Evolutionary conservation across 495 filamentous ascomycete genomes (phyloP), one percentile per base, ranked within the genome.

Genomic region (Friedmanniomyces endolithicus): DNA sequence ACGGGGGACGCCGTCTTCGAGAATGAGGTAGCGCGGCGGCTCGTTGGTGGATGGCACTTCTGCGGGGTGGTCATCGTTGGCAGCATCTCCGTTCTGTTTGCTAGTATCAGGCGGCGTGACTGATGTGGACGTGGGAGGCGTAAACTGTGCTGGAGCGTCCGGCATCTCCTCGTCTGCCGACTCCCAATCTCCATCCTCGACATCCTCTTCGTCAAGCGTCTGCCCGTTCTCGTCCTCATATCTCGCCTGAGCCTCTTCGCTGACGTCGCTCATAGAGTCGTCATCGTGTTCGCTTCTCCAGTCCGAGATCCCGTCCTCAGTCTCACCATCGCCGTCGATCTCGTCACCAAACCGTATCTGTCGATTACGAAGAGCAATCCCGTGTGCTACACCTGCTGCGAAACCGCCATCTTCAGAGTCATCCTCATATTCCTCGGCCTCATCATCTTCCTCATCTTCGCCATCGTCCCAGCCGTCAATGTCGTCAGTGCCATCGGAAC

Each of bases 1-100:
- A 1, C 56, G 35, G 11, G 80, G 77, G 25, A 71, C 68, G 3
- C 57, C 7, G 14, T 55, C 59, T 24, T 78, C 75, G 16, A 82
- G 65, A 20, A 80, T 49, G 25, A 51, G 48, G 61, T 77, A 78
- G 17, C 48, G 43, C 2, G 29, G 51, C 14, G 57, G 33, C 24
- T 39, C 12, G n/a, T 19, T 43, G 45, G 31, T 41, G 48, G 48
- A 11, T 12, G 16, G 27, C 6, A 25, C 1, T 16, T 46, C 29
- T 44, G 35, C 8, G 2, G 9, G 24, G 20, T 19, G 27, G 41
- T 6, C 8, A 2, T 24, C 25, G 20, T 11, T 7, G 7, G 35
- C 29, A 31, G 29, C 6, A 22, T 41, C 40, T 14, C 29, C 50
- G 2, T n/a, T 12, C 23, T 16, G 16, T n/a, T 29, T 27, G 19